Conservation (phyloP, 352 stramenopile genomes). For the Phytophthora multivora region DNA sequence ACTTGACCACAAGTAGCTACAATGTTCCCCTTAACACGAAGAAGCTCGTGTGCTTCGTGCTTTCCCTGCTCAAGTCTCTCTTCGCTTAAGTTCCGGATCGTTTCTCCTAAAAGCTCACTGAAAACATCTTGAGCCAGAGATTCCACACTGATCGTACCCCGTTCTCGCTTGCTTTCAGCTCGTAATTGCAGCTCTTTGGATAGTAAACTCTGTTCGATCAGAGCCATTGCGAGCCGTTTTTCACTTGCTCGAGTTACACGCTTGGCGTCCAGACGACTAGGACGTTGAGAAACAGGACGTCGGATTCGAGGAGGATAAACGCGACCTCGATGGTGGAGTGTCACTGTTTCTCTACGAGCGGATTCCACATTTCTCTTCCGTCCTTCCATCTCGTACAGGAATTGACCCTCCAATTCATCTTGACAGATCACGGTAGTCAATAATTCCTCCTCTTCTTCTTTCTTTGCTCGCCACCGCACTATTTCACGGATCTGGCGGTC, state of each 20-base stretch:
- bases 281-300: slow-evolving; percentile 18
- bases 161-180: slow-evolving; percentile 28
- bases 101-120: slow-evolving; percentile 22
- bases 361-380: slow-evolving; percentile 21
- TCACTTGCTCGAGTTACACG: slow-evolving; percentile 57
- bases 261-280: slow-evolving; percentile 51
- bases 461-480: slow-evolving; percentile 44
- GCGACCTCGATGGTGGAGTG: slow-evolving; percentile 33
- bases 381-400: slow-evolving; percentile 53
- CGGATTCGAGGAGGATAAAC: slow-evolving; percentile 40
- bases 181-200: slow-evolving; percentile 37
- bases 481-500: slow-evolving; percentile 43
- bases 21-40: slow-evolving; percentile 17
- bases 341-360: slow-evolving; percentile 42
- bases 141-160: slow-evolving; percentile 27
- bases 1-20: slow-evolving; percentile 4
- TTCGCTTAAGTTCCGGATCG: slow-evolving; percentile 30
- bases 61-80: slow-evolving; percentile 28
- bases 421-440: slow-evolving; percentile 38
- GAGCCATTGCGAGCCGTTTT: slow-evolving; percentile 69
- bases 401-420: slow-evolving; percentile 48
- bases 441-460: slow-evolving; percentile 41
- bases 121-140: slow-evolving; percentile 34
- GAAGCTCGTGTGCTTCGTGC: slow-evolving; percentile 22
- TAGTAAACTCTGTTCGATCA: slow-evolving; percentile 52